These are phyloP conservation scores for Polytolypa hystricis DNA, from an alignment of 2,329 filamentous ascomycete species.

Conservation along the genomic window DNA sequence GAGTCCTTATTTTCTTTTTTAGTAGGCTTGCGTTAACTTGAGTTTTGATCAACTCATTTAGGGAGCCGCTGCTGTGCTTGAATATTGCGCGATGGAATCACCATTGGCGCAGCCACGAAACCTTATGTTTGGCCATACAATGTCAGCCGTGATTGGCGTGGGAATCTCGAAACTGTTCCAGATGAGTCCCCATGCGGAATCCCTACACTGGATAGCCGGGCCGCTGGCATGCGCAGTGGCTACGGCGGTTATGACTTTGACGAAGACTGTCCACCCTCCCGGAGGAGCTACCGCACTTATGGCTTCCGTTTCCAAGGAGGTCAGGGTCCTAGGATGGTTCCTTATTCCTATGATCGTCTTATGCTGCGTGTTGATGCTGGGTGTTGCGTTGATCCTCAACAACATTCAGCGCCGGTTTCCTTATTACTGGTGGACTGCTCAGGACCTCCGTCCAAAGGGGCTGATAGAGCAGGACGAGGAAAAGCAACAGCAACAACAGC, in stretches of 20 bases:
- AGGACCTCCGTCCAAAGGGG: constrained; percentile 17
- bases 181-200: constrained; percentile 36
- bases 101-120: constrained; percentile 65
- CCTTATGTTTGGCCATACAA: constrained; percentile 53
- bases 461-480: constrained; percentile 11
- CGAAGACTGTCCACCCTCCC: constrained; percentile 62
- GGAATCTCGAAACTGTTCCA: constrained; percentile 55
- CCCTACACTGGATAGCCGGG: constrained; percentile 52
- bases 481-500: too few species aligned
- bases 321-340: constrained; percentile 55
- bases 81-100: constrained; percentile 61
- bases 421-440: constrained; percentile 52
- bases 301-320: constrained; percentile 48
- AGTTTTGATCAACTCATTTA: too few species aligned
- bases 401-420: constrained; percentile 59
- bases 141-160: constrained; percentile 52
- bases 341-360: constrained; percentile 53
- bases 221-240: constrained; percentile 54
- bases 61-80: constrained; percentile 65
- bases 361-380: constrained; percentile 50
- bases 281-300: constrained; percentile 64
- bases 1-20: too few species aligned
- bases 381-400: constrained; percentile 53
- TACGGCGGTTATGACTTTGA: constrained; percentile 55
- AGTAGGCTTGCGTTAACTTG: too few species aligned